Evolutionary conservation across 371 early-diverging fungal species (phyloP).

Genomic region (Parasitella parasitica): DNA sequence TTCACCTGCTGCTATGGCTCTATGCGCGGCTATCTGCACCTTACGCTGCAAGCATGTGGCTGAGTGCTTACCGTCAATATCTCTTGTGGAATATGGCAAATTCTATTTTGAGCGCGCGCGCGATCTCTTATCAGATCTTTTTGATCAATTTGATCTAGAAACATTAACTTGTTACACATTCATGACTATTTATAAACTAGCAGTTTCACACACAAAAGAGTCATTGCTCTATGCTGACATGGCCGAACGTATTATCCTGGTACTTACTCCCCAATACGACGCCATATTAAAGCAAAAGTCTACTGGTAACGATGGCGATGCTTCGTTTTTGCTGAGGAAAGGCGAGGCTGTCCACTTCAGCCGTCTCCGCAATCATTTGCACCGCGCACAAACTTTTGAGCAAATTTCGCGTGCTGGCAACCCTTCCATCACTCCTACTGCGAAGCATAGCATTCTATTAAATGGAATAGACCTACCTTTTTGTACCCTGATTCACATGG

Average conservation of each 20-base stretch:
- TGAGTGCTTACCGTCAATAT: conserved; percentile 18
- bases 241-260: conserved; percentile 28
- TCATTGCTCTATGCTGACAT: conserved; percentile 23
- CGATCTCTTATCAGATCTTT: conserved; percentile 28
- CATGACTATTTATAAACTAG: conserved; percentile 30
- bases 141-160: conserved; percentile 39
- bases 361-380: conserved; percentile 19
- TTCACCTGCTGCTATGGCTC: conserved; percentile 29
- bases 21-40: conserved; percentile 38
- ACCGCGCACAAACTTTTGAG: conserved; percentile 16
- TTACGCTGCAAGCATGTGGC: conserved; percentile 35
- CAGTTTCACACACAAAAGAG: conserved; percentile 16
- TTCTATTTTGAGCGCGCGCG: conserved; percentile 39
- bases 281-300: background rate
- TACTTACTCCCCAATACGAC: conserved; percentile 15
- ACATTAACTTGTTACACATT: conserved; percentile 28
- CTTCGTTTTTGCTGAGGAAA: background rate
- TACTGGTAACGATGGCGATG: background rate
- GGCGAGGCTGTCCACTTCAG: conserved; percentile 19
- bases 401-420: conserved; percentile 9
- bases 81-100: conserved; percentile 27
- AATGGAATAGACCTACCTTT: conserved; percentile 13
- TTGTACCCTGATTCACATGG: conserved; percentile 15
- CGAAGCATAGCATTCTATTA: background rate
- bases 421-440: background rate